phyloP scores from a whole-genome alignment of 2,329 filamentous ascomycete species.

The Alternaria postmessia region DNA sequence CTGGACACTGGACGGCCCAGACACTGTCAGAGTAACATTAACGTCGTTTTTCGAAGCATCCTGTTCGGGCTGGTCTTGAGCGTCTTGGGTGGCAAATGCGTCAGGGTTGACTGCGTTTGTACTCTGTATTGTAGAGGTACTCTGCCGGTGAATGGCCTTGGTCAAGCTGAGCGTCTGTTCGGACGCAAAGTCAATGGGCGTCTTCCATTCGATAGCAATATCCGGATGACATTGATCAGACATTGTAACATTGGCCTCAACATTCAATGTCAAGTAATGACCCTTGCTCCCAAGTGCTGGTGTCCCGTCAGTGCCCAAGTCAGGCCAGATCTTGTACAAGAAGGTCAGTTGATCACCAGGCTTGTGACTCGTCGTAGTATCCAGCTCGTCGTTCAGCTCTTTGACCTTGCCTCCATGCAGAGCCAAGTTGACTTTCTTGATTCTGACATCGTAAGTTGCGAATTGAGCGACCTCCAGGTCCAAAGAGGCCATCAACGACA shows the following conservation, averaged over 20 bases:
- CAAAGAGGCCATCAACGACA: conserved; percentile 71
- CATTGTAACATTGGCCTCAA: conserved; percentile 67
- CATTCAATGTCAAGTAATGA: conserved; percentile 63
- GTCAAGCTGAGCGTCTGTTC: conserved; percentile 53
- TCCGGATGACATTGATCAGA: conserved; percentile 67
- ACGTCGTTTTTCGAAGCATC: conserved; percentile 58
- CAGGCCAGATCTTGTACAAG: conserved; percentile 69
- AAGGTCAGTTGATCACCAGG: conserved; percentile 79
- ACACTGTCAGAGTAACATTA: conserved; percentile 79
- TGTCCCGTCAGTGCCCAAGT: conserved; percentile 55
- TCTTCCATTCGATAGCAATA: conserved; percentile 73
- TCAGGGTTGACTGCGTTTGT: conserved; percentile 38
- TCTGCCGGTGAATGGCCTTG: conserved; percentile 42
- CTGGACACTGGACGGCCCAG: conserved; percentile 66
- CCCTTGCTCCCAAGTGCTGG: conserved; percentile 53
- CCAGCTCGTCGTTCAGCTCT: conserved; percentile 56
- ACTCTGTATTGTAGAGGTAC: conserved; percentile 32
- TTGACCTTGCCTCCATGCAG: conserved; percentile 68
- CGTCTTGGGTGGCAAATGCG: conserved; percentile 36
- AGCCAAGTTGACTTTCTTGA: conserved; percentile 66
- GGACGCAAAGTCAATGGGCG: conserved; percentile 71
- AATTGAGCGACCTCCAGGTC: conserved; percentile 78
- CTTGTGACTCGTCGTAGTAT: conserved; percentile 67
- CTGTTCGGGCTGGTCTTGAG: conserved; percentile 27
- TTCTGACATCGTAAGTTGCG: conserved; percentile 70